These are phyloP conservation scores for Leccinum pachyderme DNA, from an alignment of 1,284 basidiomycete genomes.

Conservation along the genomic window DNA sequence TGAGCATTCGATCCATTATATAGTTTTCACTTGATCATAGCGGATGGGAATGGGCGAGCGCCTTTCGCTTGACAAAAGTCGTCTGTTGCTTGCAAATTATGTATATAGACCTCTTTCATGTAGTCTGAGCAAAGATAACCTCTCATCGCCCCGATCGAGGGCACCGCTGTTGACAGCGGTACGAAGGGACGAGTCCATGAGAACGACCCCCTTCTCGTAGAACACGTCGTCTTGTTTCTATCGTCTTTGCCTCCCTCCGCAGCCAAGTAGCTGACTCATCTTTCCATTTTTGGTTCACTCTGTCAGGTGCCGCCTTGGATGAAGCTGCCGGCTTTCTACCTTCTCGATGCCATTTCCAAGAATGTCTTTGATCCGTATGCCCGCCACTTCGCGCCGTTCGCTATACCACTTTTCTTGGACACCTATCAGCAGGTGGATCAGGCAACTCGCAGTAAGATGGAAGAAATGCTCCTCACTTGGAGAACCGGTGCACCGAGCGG, in stretches of 20 bases:
- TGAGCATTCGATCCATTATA: constrained; percentile 51
- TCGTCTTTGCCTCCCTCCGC: constrained; percentile 24
- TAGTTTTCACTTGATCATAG: constrained; percentile 24
- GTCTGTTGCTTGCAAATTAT: constrained; percentile 33
- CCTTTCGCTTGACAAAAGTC: constrained; percentile 24
- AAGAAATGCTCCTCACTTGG: constrained; percentile 94
- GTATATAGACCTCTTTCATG: constrained; percentile 36
- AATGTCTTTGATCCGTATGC: constrained; percentile 92
- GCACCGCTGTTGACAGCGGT: constrained; percentile 35
- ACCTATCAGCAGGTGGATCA: constrained; percentile 85
- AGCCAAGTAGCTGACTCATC: constrained; percentile 61
- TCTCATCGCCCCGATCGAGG: constrained; percentile 31
- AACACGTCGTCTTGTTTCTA: constrained; percentile 17
- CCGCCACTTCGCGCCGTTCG: constrained; percentile 72
- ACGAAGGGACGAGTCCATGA: constrained; percentile 34
- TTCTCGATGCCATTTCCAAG: constrained; percentile 95
- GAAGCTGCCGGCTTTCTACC: constrained; percentile 93
- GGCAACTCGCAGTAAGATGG: constrained; percentile 86
- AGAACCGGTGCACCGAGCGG: constrained; percentile 76
- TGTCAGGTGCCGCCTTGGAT: constrained; percentile 83
- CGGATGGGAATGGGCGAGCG: constrained; percentile 29
- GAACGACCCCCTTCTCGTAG: constrained; percentile 23
- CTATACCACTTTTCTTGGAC: constrained; percentile 78
- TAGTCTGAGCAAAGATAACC: constrained; percentile 43
- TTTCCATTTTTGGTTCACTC: constrained; percentile 36